Conservation (phyloP, 176 grass and related monocot genomes). For the Oropetium thomaeum region DNA sequence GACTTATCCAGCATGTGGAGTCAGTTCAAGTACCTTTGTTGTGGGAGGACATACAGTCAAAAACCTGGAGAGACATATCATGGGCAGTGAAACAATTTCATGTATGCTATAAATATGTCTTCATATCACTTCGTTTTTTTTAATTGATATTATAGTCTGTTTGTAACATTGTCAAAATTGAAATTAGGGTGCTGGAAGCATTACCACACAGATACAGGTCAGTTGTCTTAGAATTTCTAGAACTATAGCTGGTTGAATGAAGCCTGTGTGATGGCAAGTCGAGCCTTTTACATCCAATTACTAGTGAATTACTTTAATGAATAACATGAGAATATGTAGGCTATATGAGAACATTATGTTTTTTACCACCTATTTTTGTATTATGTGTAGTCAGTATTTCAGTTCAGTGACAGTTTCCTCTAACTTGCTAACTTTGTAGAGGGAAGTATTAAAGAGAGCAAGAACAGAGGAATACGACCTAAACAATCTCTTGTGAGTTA, state of each 20-base stretch:
- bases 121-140: background rate
- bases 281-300: background rate
- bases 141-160: background rate
- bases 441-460: conserved; percentile 44
- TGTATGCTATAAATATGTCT: conserved; percentile 32
- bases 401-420: background rate
- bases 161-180: conserved; percentile 42
- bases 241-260: background rate
- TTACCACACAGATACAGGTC: conserved; percentile 83
- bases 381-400: background rate
- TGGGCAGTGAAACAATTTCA: conserved; percentile 67
- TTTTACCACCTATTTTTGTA: background rate
- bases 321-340: background rate
- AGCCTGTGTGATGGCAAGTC: background rate
- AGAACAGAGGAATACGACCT: conserved; percentile 14
- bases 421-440: conserved; percentile 14
- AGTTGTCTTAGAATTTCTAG: conserved; percentile 23
- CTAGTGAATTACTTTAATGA: background rate
- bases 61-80: conserved; percentile 60
- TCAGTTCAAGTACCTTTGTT: conserved; percentile 54
- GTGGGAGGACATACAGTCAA: conserved; percentile 49
- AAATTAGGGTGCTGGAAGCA: conserved; percentile 61
- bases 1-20: conserved; percentile 83
- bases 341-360: background rate
- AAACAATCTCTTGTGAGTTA: conserved; percentile 32